Evolutionary conservation across 345 rosid genomes (phyloP).

Genomic region (Eucalyptus tenuipes): DNA sequence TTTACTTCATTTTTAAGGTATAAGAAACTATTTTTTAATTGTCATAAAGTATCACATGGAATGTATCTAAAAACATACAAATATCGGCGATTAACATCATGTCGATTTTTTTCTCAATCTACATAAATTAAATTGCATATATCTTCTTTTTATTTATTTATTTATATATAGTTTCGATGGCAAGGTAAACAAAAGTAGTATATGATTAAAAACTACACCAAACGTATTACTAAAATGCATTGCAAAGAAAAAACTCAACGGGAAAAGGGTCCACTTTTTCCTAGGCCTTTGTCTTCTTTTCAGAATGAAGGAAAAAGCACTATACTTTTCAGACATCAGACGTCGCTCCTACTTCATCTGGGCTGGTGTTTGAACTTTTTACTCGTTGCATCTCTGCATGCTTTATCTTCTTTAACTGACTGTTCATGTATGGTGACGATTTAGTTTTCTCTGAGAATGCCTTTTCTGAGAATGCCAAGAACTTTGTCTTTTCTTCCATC

Average conservation of each 20-base stretch:
- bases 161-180: background rate
- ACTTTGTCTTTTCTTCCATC: background rate
- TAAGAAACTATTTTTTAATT: too few relatives aligned
- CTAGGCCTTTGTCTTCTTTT: background rate
- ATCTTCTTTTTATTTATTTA: too few relatives aligned
- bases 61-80: too few relatives aligned
- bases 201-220: background rate
- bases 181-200: background rate
- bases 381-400: background rate
- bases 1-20: too few relatives aligned
- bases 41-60: too few relatives aligned
- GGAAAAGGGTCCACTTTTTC: background rate
- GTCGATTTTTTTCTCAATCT: background rate
- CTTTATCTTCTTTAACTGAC: background rate
- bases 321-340: background rate
- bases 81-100: background rate
- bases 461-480: background rate
- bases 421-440: background rate
- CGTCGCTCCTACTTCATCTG: background rate
- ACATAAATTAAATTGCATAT: background rate
- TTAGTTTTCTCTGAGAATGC: background rate
- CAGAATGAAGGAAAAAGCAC: background rate
- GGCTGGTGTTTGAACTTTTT: background rate
- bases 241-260: rapidly evolving
- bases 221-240: background rate